Evolutionary conservation across 2,329 filamentous ascomycete species (phyloP).

Genomic region (Alternaria burnsii): DNA sequence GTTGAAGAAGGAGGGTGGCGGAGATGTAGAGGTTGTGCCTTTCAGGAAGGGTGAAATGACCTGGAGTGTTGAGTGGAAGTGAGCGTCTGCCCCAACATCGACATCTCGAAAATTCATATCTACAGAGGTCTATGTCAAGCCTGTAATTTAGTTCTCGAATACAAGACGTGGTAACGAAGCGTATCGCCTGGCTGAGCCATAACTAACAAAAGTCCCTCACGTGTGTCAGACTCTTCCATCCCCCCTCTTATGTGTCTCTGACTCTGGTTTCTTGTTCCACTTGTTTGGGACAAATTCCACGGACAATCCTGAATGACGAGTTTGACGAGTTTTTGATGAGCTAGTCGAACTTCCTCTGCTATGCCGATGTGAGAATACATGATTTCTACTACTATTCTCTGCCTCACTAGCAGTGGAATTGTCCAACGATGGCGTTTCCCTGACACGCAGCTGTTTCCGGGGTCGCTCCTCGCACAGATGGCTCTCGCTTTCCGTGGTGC

Average conservation of each 20-base stretch:
- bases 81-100: neutral
- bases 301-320: conserved; percentile 25
- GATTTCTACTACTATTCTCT: neutral
- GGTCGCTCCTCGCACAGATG: neutral
- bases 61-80: conserved; percentile 60
- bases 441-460: neutral
- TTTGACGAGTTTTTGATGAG: conserved; percentile 9
- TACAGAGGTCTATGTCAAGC: neutral
- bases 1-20: conserved; percentile 60
- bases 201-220: no score
- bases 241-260: neutral
- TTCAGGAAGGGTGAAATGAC: conserved; percentile 70
- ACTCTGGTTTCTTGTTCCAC: conserved; percentile 22
- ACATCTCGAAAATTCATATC: neutral
- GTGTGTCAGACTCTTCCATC: neutral
- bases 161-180: neutral
- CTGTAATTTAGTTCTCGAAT: rapidly evolving
- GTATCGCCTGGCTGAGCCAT: no score
- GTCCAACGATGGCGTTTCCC: no score
- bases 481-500: neutral
- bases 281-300: conserved; percentile 22
- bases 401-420: no score
- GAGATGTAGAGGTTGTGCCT: conserved; percentile 68
- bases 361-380: neutral
- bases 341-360: neutral